These are phyloP conservation scores for Trichoderma asperelloides DNA, from an alignment of 495 filamentous ascomycete species.

Conservation along the genomic window DNA sequence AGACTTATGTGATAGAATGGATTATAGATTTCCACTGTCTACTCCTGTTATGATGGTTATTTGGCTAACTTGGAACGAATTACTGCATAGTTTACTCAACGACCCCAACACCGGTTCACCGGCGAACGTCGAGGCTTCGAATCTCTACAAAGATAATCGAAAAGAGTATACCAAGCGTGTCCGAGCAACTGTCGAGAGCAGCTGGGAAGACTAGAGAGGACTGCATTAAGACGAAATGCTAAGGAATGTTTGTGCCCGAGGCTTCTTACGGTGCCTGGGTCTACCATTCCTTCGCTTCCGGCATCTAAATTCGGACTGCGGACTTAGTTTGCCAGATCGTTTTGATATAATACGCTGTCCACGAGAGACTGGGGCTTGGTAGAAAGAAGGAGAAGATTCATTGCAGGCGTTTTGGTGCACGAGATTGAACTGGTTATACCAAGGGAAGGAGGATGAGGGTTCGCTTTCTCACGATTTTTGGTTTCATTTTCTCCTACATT, in stretches of 20 bases:
- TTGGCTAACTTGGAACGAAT: conserved; percentile 13
- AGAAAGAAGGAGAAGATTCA: not conserved
- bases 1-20: conserved; percentile 10
- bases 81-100: conserved; percentile 68
- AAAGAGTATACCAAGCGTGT: conserved; percentile 94
- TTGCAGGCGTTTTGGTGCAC: conserved; percentile 7
- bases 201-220: conserved; percentile 77
- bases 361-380: not conserved
- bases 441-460: not conserved
- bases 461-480: not conserved
- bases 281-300: not conserved
- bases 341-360: not conserved
- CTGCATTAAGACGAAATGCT: not conserved
- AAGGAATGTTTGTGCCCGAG: not conserved
- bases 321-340: not conserved
- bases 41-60: conserved; percentile 4
- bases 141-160: conserved; percentile 96
- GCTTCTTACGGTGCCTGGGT: not conserved
- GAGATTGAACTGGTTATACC: conserved; percentile 7
- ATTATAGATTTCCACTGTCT: not conserved
- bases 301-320: not conserved
- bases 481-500: not conserved
- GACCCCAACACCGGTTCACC: conserved; percentile 97
- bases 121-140: conserved; percentile 95
- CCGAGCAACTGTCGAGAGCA: conserved; percentile 95